Evolutionary conservation across 2,329 filamentous ascomycete genomes (phyloP), one percentile per base, ranked within the genome.

Genomic region (Shiraia sp.): DNA sequence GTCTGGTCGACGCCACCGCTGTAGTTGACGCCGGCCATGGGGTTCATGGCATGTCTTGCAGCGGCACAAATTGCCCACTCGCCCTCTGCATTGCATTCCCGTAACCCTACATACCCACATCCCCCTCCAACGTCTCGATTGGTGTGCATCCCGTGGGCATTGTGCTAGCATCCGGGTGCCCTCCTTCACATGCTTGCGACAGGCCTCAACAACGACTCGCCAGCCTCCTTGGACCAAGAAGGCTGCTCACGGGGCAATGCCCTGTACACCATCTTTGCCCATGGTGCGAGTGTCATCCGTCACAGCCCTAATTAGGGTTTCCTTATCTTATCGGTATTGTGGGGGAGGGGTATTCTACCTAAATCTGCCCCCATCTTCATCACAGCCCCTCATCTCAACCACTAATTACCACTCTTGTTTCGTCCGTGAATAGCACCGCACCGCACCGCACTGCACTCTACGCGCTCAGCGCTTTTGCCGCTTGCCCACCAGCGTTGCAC

Each of bases 21-120:
- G 54, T 57, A 55, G 50, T 46, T 50, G 54, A 55, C 49, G 42
- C 54, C 58, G 45, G 40, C 40, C 35, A 52, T 40, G 32, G 44
- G 51, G 42, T 35, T 50, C 57, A 56, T 49, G 58, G 50, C 59
- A 58, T 61, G 62, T 60, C 58, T 60, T 56, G 61, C 57, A 61
- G 59, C 57, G 51, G 54, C 49, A 55, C 50, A 33, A 40, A 36
- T n/a, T n/a, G 47, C 40, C 42, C 45, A 45, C 42, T 53, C 41
- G 49, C 40, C 36, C 35, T 42, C 39, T 45, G 53, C 51, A 44
- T 43, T 47, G 46, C 42, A 27, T 53, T 49, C 44, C 45, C 47
- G n/a, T n/a, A n/a, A n/a, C n/a, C n/a, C n/a, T n/a, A n/a, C n/a
- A n/a, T n/a, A n/a, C n/a, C n/a, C n/a, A n/a, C n/a, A n/a, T n/a